Evolutionary conservation across 208 protist species (phyloP), one percentile per base, ranked within the genome.

Genomic region (Trypanosoma boissoni): DNA sequence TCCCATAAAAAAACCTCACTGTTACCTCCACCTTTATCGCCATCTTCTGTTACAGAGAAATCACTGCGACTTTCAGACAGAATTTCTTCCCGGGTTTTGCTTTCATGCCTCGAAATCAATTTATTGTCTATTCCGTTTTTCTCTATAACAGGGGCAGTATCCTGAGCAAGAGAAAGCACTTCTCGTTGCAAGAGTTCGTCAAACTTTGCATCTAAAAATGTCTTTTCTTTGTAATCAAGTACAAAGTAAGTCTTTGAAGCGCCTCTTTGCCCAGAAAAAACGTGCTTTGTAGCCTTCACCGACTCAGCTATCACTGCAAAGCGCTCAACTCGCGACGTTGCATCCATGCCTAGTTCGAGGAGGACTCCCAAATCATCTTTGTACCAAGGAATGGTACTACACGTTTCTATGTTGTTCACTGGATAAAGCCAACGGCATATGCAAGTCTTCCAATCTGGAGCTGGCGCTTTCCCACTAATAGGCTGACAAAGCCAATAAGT

Each of bases 401-500:
- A 74, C 68, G 66, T 76, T 74, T 39, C 72, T 63, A 65, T 72
- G 20, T 69, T 66, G 44, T 84, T 67, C 6, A 86, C 73, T 23
- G 79, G 79, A 48, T 94, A 94, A 7, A 94, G 60, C 85, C 88
- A 94, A 37, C 71, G 68, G 59, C 76, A 83, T 34, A 60, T 79
- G 51, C 62, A 58, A n/a, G 42, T 20, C 50, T 70, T 81, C 85
- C 88, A 94, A 28, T 81, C 78, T 2, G 64, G 58, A 2, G 49
- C 29, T 18, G 89, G 55, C 27, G 69, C 64, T 31, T 77, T 84
- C 7, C 70, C 62, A 29, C 59, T 62, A 4, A 67, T 55, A 10
- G 76, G 83, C 52, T 80, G 71, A 31, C 79, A 76, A 23, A 94
- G 62, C 85, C 88, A 94, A 56, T 81, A 94, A 9, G 71, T 88